phyloP scores from a whole-genome alignment of 2,329 filamentous ascomycete genomes.

The Stylonectria norvegica region DNA sequence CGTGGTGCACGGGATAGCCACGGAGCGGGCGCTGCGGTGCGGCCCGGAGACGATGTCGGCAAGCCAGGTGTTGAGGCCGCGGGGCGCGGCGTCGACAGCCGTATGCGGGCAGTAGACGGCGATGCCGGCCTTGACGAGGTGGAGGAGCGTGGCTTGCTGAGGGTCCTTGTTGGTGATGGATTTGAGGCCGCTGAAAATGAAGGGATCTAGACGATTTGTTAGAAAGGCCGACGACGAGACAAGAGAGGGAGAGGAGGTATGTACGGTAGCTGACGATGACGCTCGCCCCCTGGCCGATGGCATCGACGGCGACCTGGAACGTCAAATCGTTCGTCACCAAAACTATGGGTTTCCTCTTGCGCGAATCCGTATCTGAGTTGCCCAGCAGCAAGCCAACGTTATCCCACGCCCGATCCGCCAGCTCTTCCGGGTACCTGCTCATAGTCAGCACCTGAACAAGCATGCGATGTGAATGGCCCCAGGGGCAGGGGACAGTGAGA shows the following conservation, averaged over 20 bases:
- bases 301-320: constrained; percentile 82
- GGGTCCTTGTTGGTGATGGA: constrained; percentile 78
- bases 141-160: constrained; percentile 81
- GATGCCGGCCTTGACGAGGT: constrained; percentile 79
- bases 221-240: background rate
- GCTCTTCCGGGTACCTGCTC: constrained; percentile 77
- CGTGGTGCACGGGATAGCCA: constrained; percentile 45
- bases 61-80: constrained; percentile 91
- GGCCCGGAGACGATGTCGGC: constrained; percentile 73
- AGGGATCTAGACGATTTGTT: constrained; percentile 63
- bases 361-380: constrained; percentile 36
- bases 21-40: constrained; percentile 36
- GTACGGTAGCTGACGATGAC: constrained; percentile 89
- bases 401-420: constrained; percentile 90
- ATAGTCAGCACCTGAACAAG: background rate
- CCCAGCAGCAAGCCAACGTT: constrained; percentile 81
- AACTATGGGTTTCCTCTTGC: constrained; percentile 36
- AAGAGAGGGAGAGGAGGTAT: constrained; percentile 5
- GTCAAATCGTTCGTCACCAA: constrained; percentile 84
- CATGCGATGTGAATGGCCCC: background rate
- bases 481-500: too few species aligned
- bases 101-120: constrained; percentile 97
- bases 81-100: constrained; percentile 80
- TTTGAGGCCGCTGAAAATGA: constrained; percentile 93
- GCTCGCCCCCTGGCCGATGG: constrained; percentile 70